Conservation (phyloP, 768 basidiomycete species). For the Strobilomyces dryophilus region DNA sequence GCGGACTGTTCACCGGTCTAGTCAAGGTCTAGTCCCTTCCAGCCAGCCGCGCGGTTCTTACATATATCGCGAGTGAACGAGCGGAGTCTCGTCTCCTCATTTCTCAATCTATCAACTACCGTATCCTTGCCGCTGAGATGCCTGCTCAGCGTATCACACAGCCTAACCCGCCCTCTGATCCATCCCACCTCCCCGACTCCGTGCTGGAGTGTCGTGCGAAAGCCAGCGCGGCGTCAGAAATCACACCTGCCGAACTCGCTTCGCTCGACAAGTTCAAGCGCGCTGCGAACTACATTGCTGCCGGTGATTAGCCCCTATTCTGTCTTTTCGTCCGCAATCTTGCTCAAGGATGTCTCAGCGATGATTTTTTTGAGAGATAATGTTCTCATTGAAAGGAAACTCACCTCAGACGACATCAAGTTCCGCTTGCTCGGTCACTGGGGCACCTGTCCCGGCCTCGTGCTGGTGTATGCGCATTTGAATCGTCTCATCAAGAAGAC, state of each 20-base stretch:
- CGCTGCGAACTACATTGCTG: slow-evolving; percentile 69
- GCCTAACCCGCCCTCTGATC: slow-evolving; percentile 66
- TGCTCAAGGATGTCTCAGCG: slow-evolving; percentile 34
- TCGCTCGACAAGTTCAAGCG: slow-evolving; percentile 51
- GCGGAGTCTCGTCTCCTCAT: no score
- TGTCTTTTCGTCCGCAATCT: not conserved
- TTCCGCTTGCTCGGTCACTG: slow-evolving; percentile 77
- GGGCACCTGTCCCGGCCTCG: slow-evolving; percentile 80
- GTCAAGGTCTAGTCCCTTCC: no score
- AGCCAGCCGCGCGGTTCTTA: no score
- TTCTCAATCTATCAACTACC: not conserved
- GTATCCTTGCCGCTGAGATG: slow-evolving; percentile 34
- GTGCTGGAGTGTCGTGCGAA: slow-evolving; percentile 47
- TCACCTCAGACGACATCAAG: slow-evolving; percentile 72
- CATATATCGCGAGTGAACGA: no score
- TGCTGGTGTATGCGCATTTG: slow-evolving; percentile 68
- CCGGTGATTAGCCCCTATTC: slow-evolving; percentile 39
- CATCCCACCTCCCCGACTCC: slow-evolving; percentile 60
- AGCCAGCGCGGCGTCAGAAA: slow-evolving; percentile 43
- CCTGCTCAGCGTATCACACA: slow-evolving; percentile 52
- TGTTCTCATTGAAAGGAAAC: slow-evolving; percentile 55
- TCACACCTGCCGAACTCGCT: slow-evolving; percentile 48
- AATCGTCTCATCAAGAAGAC: slow-evolving; percentile 60
- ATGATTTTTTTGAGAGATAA: slow-evolving; percentile 85
- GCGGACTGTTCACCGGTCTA: no score